These are phyloP conservation scores for Corchorus capsularis DNA, from an alignment of 345 rosid species.

Conservation along the genomic window DNA sequence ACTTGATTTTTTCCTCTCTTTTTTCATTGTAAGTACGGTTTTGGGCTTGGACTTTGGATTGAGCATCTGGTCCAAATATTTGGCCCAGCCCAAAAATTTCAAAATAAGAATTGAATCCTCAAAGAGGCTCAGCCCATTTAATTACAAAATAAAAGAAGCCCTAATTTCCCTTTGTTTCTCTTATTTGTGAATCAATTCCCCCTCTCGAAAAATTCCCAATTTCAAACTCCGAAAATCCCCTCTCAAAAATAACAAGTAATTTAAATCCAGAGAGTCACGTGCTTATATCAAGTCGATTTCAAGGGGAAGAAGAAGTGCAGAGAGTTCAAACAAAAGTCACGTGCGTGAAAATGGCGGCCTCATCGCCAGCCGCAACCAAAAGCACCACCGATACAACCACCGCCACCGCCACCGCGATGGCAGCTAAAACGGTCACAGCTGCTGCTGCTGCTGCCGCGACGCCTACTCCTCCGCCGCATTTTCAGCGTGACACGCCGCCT, in stretches of 20 bases:
- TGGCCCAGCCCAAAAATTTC: not conserved
- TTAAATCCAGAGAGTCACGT: not conserved
- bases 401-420: not conserved
- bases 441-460: constrained; percentile 27
- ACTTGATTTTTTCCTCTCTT: too few species aligned
- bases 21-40: not conserved
- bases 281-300: not conserved
- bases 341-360: constrained; percentile 49
- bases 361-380: constrained; percentile 52
- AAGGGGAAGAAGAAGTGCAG: not conserved
- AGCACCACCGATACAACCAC: constrained; percentile 27
- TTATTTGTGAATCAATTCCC: not conserved
- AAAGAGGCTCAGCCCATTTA: not conserved
- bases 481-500: constrained; percentile 49
- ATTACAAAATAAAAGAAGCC: not conserved
- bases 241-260: not conserved
- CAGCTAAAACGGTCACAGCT: not conserved
- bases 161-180: not conserved
- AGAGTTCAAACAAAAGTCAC: not conserved
- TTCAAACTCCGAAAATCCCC: not conserved
- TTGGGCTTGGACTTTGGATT: not conserved
- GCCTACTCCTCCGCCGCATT: constrained; percentile 9
- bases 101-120: not conserved
- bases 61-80: not conserved
- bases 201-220: not conserved